phyloP scores from a whole-genome alignment of 1,284 basidiomycete species.

The Xerocomus subilludens region DNA sequence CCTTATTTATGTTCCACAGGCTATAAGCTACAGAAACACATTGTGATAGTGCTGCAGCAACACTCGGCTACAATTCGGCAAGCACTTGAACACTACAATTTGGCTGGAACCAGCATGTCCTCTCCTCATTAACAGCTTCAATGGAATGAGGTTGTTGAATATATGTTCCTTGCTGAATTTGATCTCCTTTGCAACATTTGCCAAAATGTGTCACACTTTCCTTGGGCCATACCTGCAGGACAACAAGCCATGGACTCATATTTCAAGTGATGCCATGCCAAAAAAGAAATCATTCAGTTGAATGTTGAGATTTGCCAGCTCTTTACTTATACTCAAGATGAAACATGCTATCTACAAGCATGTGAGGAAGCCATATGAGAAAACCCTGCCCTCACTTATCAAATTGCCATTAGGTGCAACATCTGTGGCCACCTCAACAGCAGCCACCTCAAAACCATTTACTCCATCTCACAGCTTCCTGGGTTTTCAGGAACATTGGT shows the following conservation, averaged over 20 bases:
- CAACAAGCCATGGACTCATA: neutral
- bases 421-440: neutral
- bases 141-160: neutral
- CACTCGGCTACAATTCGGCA: too few species aligned
- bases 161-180: neutral
- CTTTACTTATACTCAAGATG: neutral
- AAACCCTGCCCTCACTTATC: neutral
- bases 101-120: neutral
- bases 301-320: neutral
- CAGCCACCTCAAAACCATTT: neutral
- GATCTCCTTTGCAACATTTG: neutral
- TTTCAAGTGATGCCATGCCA: neutral
- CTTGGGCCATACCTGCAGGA: neutral
- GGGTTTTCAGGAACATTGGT: too few species aligned
- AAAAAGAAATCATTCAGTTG: neutral
- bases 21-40: neutral
- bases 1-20: neutral
- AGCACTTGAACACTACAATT: neutral
- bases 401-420: neutral
- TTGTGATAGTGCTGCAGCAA: neutral
- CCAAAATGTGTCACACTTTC: neutral
- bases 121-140: neutral
- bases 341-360: neutral
- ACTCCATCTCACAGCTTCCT: neutral
- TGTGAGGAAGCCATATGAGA: neutral